These are phyloP conservation scores for Lyophyllum semitale DNA, from an alignment of 768 basidiomycete species.

Conservation along the genomic window DNA sequence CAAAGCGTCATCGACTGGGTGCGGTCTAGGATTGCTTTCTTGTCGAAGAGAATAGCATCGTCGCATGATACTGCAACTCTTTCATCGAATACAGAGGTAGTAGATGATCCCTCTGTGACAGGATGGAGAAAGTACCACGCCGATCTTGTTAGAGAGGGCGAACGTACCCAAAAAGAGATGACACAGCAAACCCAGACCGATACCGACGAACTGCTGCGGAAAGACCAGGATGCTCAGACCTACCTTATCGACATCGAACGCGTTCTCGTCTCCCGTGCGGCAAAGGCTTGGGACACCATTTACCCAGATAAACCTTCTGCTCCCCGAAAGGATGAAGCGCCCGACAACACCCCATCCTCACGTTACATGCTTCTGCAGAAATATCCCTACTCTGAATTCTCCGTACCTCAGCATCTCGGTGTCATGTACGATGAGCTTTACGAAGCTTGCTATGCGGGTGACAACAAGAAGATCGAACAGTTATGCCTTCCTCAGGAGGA, in stretches of 20 bases:
- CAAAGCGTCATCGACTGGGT: constrained; percentile 42
- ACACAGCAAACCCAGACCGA: constrained; percentile 4
- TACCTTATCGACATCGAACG: constrained; percentile 37
- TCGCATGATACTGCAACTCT: constrained; percentile 8
- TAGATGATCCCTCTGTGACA: not conserved
- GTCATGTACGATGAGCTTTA: constrained; percentile 53
- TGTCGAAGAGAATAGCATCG: constrained; percentile 23
- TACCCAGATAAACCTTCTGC: constrained; percentile 27
- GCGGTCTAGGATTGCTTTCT: constrained; percentile 25
- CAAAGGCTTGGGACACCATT: constrained; percentile 45
- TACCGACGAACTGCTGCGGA: not conserved
- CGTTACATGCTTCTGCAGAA: not conserved
- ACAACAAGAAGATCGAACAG: constrained; percentile 49
- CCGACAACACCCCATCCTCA: not conserved
- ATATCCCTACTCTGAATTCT: constrained; percentile 19
- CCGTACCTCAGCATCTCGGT: constrained; percentile 34
- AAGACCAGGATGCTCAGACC: constrained; percentile 25
- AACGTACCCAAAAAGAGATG: not conserved
- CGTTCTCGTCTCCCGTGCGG: constrained; percentile 32
- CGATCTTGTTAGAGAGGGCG: not conserved
- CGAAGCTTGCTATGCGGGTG: constrained; percentile 55
- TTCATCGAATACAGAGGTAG: constrained; percentile 10
- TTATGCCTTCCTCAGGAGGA: constrained; percentile 51
- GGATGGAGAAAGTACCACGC: constrained; percentile 7
- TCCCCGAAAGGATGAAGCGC: not conserved